Evolutionary conservation across 1,284 basidiomycete species (phyloP).

Genomic region (Coniferiporia weirii): DNA sequence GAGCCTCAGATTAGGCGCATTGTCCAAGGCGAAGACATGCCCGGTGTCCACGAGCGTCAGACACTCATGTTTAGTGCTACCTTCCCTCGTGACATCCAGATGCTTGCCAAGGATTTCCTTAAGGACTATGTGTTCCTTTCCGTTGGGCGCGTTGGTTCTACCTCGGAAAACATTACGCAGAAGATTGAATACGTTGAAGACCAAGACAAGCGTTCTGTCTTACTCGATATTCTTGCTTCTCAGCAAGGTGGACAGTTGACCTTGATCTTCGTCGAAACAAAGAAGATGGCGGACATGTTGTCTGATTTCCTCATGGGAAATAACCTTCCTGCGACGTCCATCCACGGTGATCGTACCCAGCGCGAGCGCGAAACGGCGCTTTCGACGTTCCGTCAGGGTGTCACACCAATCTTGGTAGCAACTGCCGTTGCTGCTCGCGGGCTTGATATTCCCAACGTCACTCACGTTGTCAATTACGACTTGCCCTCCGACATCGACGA

Average conservation of each 20-base stretch:
- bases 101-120: constrained; percentile 93
- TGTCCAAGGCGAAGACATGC: constrained; percentile 99
- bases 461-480: constrained; percentile 98
- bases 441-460: constrained; percentile 99
- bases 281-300: constrained; percentile 98
- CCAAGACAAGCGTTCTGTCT: constrained; percentile 91
- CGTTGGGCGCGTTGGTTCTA: constrained; percentile 97
- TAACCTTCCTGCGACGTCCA: constrained; percentile 88
- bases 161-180: constrained; percentile 99
- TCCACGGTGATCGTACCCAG: constrained; percentile 97
- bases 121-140: constrained; percentile 98
- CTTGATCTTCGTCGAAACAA: constrained; percentile 98
- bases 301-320: constrained; percentile 92
- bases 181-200: constrained; percentile 99
- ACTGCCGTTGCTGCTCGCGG: constrained; percentile 99
- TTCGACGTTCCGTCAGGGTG: constrained; percentile 91
- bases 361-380: constrained; percentile 96
- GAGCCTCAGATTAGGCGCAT: constrained; percentile 99
- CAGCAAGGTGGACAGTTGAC: constrained; percentile 73
- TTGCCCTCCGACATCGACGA: constrained; percentile 98
- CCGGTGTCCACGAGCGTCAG: constrained; percentile 85
- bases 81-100: constrained; percentile 98
- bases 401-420: constrained; percentile 95
- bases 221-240: constrained; percentile 90
- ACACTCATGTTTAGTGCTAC: constrained; percentile 99